Evolutionary conservation across 495 filamentous ascomycete species (phyloP).

Genomic region (Xylaria grammica): DNA sequence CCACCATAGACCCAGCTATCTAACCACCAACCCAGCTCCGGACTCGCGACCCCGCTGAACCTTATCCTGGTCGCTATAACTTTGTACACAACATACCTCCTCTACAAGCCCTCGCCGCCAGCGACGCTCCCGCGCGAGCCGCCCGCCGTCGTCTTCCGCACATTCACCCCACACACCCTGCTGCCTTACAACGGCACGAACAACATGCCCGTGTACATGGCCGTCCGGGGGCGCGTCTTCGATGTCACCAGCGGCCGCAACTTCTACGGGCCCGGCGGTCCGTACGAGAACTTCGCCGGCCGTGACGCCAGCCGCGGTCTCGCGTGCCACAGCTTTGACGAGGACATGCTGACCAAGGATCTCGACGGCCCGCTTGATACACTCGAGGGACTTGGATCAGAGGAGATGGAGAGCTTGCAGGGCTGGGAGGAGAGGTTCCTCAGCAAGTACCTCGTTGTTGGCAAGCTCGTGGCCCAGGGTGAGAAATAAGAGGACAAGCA

Average conservation of each 20-base stretch:
- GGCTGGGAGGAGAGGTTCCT: conserved; percentile 92
- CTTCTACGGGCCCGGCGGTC: conserved; percentile 93
- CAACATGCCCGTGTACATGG: conserved; percentile 77
- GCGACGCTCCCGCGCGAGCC: conserved; percentile 66
- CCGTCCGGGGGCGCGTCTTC: conserved; percentile 84
- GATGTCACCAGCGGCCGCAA: conserved; percentile 83
- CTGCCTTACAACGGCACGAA: conserved; percentile 85
- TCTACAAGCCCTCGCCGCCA: conserved; percentile 64
- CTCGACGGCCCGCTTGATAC: conserved; percentile 84
- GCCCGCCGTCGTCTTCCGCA: conserved; percentile 82
- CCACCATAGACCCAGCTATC: not conserved
- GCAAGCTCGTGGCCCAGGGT: conserved; percentile 71
- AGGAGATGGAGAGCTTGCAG: conserved; percentile 81
- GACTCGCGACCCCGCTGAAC: conserved; percentile 79
- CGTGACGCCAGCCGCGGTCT: conserved; percentile 92
- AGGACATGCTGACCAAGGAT: conserved; percentile 95
- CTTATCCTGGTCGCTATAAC: conserved; percentile 72
- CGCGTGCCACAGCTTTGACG: conserved; percentile 91
- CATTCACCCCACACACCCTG: conserved; percentile 86
- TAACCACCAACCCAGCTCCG: conserved; percentile 49
- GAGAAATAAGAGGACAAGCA: conserved; percentile 40
- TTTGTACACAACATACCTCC: conserved; percentile 70
- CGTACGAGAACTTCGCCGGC: conserved; percentile 93
- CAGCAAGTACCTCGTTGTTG: conserved; percentile 94
- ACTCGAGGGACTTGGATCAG: conserved; percentile 71